Conservation (phyloP, 768 basidiomycete genomes). For the Boletus pseudo-olivaceus region DNA sequence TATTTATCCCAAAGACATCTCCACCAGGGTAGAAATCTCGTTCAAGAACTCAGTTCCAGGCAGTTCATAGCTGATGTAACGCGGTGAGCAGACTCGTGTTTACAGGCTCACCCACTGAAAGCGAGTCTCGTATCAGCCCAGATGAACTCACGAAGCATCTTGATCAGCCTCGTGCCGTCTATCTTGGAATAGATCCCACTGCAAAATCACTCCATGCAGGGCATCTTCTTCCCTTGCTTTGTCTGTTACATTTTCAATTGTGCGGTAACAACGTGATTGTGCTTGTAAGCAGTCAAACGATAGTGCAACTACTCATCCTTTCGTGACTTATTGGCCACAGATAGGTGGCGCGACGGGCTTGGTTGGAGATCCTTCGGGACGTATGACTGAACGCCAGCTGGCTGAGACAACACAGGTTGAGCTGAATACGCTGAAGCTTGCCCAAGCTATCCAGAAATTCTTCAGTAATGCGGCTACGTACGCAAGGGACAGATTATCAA, state of each 20-base stretch:
- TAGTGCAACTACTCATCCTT: not conserved
- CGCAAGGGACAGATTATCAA: conserved; percentile 38
- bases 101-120: conserved; percentile 1
- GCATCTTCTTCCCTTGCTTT: conserved; percentile 86
- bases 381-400: conserved; percentile 73
- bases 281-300: conserved; percentile 53
- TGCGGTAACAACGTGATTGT: conserved; percentile 82
- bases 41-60: conserved; percentile 33
- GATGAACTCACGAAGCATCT: conserved; percentile 40
- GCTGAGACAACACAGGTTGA: conserved; percentile 58
- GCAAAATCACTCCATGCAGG: conserved; percentile 89
- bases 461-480: conserved; percentile 65
- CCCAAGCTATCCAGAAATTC: conserved; percentile 64
- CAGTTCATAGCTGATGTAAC: conserved; percentile 37
- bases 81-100: conserved; percentile 23
- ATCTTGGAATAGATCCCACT: conserved; percentile 92
- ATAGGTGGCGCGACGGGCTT: conserved; percentile 95
- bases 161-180: conserved; percentile 50
- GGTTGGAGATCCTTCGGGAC: conserved; percentile 96
- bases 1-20: conserved; percentile 9
- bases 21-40: conserved; percentile 20
- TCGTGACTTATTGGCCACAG: conserved; percentile 39
- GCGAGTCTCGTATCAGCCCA: conserved; percentile 30
- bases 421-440: conserved; percentile 62
- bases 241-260: conserved; percentile 81